Evolutionary conservation across 73 alveolate species (phyloP), one percentile per base, ranked within the genome.

Genomic region (Stentor roeselii): DNA sequence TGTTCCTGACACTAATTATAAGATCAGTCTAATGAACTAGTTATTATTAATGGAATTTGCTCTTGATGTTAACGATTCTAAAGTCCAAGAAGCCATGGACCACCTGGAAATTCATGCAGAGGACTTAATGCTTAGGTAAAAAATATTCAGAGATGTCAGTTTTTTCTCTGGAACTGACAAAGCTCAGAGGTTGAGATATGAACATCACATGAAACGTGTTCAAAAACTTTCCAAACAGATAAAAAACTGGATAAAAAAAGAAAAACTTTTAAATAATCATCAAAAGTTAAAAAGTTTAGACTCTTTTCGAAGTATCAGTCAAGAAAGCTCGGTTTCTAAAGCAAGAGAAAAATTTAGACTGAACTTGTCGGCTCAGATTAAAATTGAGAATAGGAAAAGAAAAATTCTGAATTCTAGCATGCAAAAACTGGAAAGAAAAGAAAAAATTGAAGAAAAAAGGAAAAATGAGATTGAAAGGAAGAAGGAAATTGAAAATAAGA

Each of bases 61-160:
- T 21, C 6, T 50, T 50, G 67, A 50, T 50, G 21, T 50, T 11
- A 11, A 6, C 6, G 67, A 50, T 50, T 11, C 21, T 50, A 21
- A 50, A 21, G 67, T 50, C 67, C 67, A 50, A 50, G 67, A 50
- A 50, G 67, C 67, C 67, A 50, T 50, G 67, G 21, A 50, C 6
- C 21, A 50, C 21, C 21, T 50, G 21, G 67, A 50, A 50, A 50
- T 50, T 11, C 6, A 6, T 50, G 6, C 67, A 50, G 67, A 50
- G 6, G 67, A 50, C 67, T 21, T 50, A 11, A 50, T 11, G 21
- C 6, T 50, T 11, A 50, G 67, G 67, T 50, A 50, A 50, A 21
- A 11, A 6, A 11, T 50, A 50, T 50, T 50, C 21, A 50, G 67
- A 50, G 67, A 50, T 50, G 21, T 11, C 6, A 11, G 30, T 50